phyloP scores from a whole-genome alignment of 192 early-diverging fungal species.

The Linnemannia hyalina region DNA sequence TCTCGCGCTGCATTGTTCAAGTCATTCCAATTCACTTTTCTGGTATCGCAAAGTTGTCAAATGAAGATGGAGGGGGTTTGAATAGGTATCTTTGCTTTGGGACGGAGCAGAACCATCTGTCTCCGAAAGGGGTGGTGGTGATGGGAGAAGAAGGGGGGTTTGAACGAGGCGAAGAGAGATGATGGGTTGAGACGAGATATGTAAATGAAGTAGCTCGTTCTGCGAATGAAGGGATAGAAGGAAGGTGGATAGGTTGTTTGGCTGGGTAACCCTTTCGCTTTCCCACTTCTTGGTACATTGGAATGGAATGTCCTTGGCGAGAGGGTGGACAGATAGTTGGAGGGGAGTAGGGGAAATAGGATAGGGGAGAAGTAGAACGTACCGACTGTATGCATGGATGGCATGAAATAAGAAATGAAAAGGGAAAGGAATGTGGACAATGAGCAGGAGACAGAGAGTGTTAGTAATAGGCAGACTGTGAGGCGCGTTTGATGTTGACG shows the following conservation, averaged over 20 bases:
- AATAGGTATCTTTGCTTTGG: not conserved
- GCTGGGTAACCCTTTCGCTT: not conserved
- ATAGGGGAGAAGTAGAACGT: not conserved
- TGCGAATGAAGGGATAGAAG: not conserved
- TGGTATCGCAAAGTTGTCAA: not conserved
- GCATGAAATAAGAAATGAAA: not conserved
- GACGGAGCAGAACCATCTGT: constrained; percentile 1
- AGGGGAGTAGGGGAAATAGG: not conserved
- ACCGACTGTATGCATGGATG: not conserved
- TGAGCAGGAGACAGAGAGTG: not conserved
- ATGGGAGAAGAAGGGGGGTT: not conserved
- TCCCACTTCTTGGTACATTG: not conserved
- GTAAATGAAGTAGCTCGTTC: not conserved
- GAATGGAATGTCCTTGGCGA: not conserved
- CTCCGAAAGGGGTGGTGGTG: not conserved
- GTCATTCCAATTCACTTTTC: not conserved
- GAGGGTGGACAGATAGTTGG: not conserved
- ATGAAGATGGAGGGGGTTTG: not conserved
- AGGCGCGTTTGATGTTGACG: not conserved
- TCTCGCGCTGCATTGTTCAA: not conserved
- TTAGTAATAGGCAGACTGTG: not conserved
- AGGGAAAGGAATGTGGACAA: not conserved
- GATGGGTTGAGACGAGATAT: not conserved
- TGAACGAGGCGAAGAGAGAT: not conserved
- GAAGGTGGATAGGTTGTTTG: constrained; percentile 4